phyloP scores from a whole-genome alignment of 2,329 filamentous ascomycete species.

The Botryotinia calthae region DNA sequence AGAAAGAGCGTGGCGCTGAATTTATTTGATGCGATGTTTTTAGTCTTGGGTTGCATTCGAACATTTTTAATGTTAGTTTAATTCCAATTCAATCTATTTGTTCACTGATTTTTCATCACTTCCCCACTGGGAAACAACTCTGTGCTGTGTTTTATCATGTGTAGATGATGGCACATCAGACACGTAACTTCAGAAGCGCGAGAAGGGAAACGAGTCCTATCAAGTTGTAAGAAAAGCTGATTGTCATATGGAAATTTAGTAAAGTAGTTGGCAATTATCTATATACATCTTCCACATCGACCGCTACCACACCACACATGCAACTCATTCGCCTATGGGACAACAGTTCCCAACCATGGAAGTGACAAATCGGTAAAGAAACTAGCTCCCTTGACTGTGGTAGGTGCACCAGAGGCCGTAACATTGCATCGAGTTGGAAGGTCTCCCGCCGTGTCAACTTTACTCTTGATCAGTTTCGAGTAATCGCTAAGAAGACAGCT shows the following conservation, averaged over 20 bases:
- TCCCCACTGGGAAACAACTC: too few relatives aligned
- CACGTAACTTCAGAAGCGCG: too few relatives aligned
- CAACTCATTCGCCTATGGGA: not conserved
- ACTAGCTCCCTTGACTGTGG: slow-evolving; percentile 7
- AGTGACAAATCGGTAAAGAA: slow-evolving; percentile 8
- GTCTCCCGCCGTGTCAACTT: not conserved
- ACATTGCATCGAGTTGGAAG: slow-evolving; percentile 8
- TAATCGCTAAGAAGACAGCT: slow-evolving; percentile 13
- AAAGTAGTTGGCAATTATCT: not conserved
- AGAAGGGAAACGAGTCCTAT: not conserved
- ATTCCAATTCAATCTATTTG: not conserved
- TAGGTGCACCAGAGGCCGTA: not conserved
- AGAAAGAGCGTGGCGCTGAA: not conserved
- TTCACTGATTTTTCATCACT: not conserved
- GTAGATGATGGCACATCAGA: not conserved
- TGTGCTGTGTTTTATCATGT: not conserved
- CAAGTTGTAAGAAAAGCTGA: not conserved
- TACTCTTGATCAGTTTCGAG: not conserved
- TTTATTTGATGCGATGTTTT: not conserved
- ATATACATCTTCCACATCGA: not conserved
- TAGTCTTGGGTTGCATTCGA: not conserved
- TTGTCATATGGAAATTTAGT: not conserved
- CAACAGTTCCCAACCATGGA: not conserved
- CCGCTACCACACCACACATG: too few relatives aligned
- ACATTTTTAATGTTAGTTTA: not conserved